Conservation (phyloP, 306 rosid species). For the Ormosia emarginata region DNA sequence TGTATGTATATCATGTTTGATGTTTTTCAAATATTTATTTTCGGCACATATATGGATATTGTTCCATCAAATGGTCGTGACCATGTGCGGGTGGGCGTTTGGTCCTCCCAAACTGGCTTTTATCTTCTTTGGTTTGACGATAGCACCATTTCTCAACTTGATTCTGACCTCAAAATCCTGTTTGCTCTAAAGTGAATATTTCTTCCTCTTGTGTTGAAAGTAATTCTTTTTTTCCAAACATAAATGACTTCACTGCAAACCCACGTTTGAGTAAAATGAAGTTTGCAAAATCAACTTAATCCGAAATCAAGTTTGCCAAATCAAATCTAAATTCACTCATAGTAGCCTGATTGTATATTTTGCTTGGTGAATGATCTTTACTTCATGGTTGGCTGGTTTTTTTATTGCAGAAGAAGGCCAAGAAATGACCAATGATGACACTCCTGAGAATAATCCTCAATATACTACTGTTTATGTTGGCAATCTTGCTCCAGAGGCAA, state of each 20-base stretch:
- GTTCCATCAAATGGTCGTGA: background rate
- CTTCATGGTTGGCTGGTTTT: slow-evolving; percentile 1
- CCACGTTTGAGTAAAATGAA: too few relatives aligned
- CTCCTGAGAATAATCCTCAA: slow-evolving; percentile 80
- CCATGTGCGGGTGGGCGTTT: too few relatives aligned
- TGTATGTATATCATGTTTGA: background rate
- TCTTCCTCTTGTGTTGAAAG: too few relatives aligned
- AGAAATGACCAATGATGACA: slow-evolving; percentile 63
- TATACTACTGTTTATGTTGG: slow-evolving; percentile 93
- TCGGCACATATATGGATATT: background rate
- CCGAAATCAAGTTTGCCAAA: too few relatives aligned
- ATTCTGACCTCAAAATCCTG: too few relatives aligned
- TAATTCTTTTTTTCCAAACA: too few relatives aligned
- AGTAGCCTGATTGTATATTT: background rate
- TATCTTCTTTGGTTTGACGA: too few relatives aligned
- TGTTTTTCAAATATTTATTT: background rate
- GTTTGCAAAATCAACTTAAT: too few relatives aligned
- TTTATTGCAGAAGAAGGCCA: slow-evolving; percentile 62
- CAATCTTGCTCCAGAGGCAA: slow-evolving; percentile 92
- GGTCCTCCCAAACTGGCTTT: too few relatives aligned
- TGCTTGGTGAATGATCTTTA: slow-evolving; percentile 9
- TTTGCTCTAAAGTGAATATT: too few relatives aligned
- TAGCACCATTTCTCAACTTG: too few relatives aligned
- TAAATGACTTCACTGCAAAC: too few relatives aligned
- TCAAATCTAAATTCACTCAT: background rate